A percentile compares a stretch with the other conserved stretches of the same genome.
These are phyloP conservation scores for Blastosporella zonata DNA, from an alignment of 1,284 basidiomycete species.

Conservation along the genomic window DNA sequence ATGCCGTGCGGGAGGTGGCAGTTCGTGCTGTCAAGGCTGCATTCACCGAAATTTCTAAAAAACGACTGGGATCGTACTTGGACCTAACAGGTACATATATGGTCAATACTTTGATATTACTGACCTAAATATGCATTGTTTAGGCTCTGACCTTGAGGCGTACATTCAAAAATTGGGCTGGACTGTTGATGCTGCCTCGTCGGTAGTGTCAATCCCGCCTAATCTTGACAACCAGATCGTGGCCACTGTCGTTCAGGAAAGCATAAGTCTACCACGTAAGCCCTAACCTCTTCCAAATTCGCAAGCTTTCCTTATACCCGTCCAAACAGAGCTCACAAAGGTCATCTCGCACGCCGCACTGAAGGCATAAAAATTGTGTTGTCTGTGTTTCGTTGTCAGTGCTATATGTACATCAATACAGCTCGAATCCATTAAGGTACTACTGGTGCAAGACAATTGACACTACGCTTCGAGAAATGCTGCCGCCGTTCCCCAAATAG, in stretches of 20 bases:
- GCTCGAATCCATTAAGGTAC: not conserved
- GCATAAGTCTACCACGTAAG: conserved; percentile 85
- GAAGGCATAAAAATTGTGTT: conserved; percentile 26
- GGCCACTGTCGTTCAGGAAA: conserved; percentile 91
- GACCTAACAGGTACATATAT: conserved; percentile 57
- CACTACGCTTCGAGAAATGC: conserved; percentile 45
- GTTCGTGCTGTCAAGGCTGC: conserved; percentile 76
- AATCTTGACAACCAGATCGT: conserved; percentile 96
- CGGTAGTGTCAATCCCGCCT: conserved; percentile 70
- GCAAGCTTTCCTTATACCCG: conserved; percentile 4
- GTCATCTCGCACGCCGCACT: conserved; percentile 70
- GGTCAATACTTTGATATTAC: conserved; percentile 22
- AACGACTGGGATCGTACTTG: conserved; percentile 71
- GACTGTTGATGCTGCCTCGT: conserved; percentile 59
- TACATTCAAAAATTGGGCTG: conserved; percentile 77
- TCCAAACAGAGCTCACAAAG: conserved; percentile 72
- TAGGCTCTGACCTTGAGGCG: conserved; percentile 58
- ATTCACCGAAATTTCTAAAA: conserved; percentile 72
- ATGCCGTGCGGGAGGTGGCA: conserved; percentile 73
- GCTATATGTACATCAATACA: not conserved
- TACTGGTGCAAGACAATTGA: not conserved
- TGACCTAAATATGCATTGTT: conserved; percentile 15
- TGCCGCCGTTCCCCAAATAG: conserved; percentile 74
- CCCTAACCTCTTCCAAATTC: conserved; percentile 5
- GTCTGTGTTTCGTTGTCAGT: not conserved